Base-by-base conservation (phyloP, 2,329 filamentous ascomycete genomes). In the Fusarium dimerum region DNA sequence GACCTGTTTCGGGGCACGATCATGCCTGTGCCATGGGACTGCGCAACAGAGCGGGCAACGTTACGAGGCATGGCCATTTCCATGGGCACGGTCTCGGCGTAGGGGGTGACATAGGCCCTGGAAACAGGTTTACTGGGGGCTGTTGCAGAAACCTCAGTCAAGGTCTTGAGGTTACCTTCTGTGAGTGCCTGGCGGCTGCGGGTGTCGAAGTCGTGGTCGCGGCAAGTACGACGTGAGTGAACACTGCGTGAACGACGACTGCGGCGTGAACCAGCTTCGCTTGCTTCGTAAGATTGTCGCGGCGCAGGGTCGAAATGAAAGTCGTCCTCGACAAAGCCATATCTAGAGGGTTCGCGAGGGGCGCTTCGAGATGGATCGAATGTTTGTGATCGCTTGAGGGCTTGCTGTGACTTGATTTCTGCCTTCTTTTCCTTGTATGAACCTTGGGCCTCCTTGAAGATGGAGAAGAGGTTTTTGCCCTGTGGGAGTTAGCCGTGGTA, bases 391-490 rank as follows among this genome's bases (percentile, higher is more conserved):
- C 87, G 85, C 64, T 85, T 82, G 42, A 78, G 62, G n/a, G 70
- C 68, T 13, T 75, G 75, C 61, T 90, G 84, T 17, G 87, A 84
- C 69, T 85, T 86, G 63, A 96, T 81, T 62, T 92, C 85, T 7
- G 90, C 88, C 71, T 95, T 96, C 68, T 90, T 90, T 67, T 96
- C 90, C 51, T 87, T 82, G 73, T 97, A 97, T 52, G 90, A 89
- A 48, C 87, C 85, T 69, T 90, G 91, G 58, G 92, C 93, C 69
- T 97, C 92, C 71, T 91, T 96, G 80, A 96, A 95, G 67, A 97
- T 88, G 68, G 86, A 87, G 67, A 95, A 83, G 20, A 97, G 78
- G 64, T 96, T 90, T 75, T 95, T 96, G 67, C 91, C 91, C 91
- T 95, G 66, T 6, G 38, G 18, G 47, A n/a, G 59, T 64, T 49